Base-by-base conservation (phyloP, 768 basidiomycete genomes). In the Amanita muscaria region DNA sequence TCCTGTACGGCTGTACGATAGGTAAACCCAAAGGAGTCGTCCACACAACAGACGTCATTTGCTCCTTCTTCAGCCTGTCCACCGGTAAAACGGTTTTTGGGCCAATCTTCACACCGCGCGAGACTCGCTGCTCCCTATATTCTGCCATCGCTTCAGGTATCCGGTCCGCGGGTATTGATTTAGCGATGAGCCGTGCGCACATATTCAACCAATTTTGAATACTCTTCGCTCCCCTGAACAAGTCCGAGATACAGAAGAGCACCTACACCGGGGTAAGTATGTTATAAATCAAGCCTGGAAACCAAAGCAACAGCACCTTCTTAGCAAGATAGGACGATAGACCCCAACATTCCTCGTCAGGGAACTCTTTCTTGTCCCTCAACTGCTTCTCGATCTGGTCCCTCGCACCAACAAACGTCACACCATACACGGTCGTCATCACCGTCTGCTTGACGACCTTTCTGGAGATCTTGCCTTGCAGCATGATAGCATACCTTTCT, bases 391-490 rank as follows among this genome's bases (percentile, higher is more conserved):
- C 87, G 44, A 98, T 96, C 65, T 98, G 96, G 7, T 89, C 88
- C 33, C 90, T 77, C 16, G 96, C 96, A 27, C 96, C 96, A 43
- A 97, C 67, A 64, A 82, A 93, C 0, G 96, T 99, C 12, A 99
- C 93, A 16, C 96, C 94, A 58, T 98, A 98, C 25, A 98, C 94
- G 2, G 94, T 97, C 1, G 94, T 99, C 96, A 99, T 99, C 51
- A 97, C 89, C 18, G 96, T 97, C 68, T 98, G 94, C 70, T 99
- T 99, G 53, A 99, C 94, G 14, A 96, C 83, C 64, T 99, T 98
- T 18, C 96, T 67, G 15, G 88, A 72, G 23, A 99, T 72, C 62
- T 88, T 89, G 24, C 88, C 89, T 32, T 68, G 43, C 21, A 94
- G 69, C 51, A 86, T 51, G 39, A 64, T 49, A 0, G 91, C 94